Evolutionary conservation across 768 basidiomycete genomes (phyloP), one percentile per base, ranked within the genome.

Genomic region (Panaeolus papilionaceus): DNA sequence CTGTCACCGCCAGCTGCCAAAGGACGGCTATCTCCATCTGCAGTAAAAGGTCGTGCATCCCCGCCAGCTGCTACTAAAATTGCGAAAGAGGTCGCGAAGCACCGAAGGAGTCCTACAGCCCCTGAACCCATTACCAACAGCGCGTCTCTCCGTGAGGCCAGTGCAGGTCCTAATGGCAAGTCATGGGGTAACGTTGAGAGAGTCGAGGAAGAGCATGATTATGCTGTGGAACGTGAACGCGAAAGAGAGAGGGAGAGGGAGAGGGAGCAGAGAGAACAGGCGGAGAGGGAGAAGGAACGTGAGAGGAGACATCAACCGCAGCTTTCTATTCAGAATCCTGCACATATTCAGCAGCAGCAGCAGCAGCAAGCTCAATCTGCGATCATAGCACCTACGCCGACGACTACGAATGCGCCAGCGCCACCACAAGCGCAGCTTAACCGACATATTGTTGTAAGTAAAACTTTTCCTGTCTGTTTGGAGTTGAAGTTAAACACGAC

Each of bases 71-170:
- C 73, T 20, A 72, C 70, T 66, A 76, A 74, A 10, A 70, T 72
- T 20, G 74, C 74, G 10, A 75, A 72, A 67, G 80, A 79, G 12
- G 69, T 78, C 2, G 75, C 76, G 26, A 87, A 85, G 64, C 91
- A 89, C 70, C 82, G 87, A 54, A 84, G 90, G 8, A 93, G 89
- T 72, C 91, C 91, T 1, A 92, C 91, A 11, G 88, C 87, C 16
- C 88, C 88, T 14, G 91, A 92, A 65, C 79, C 79, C 16, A 80
- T 82, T 23, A 85, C 83, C n/a, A 83, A 79, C 38, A 85, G 79
- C 67, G 77, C 77, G 10, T 73, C 72, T 66, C 72, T 82, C 44
- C 71, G 70, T 42, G 70, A 70, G 66, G 66, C 67, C n/a, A 63
- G 70, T 23, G 61, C 62, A 49, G 74, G 73, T 14, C 70, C 79